phyloP scores from a whole-genome alignment of 768 basidiomycete species.

The Tricholoma matsutake region DNA sequence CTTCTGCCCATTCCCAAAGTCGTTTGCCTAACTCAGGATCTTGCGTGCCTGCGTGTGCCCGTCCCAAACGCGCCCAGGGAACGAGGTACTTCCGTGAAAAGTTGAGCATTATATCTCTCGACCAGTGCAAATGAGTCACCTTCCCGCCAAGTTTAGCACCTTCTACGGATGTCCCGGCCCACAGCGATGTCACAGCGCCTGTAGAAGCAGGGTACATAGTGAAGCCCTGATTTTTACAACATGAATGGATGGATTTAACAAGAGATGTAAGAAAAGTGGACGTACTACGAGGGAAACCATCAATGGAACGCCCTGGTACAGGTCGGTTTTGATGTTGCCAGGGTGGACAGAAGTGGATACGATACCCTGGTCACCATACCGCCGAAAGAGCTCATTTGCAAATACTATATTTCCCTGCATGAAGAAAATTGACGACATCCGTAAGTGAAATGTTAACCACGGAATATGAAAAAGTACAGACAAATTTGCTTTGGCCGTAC shows the following conservation, averaged over 20 bases:
- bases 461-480: slow-evolving; percentile 8
- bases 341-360: slow-evolving; percentile 44
- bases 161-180: slow-evolving; percentile 43
- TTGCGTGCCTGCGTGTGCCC: slow-evolving; percentile 16
- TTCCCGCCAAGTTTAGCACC: slow-evolving; percentile 43
- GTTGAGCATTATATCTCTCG: background rate
- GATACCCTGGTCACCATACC: slow-evolving; percentile 40
- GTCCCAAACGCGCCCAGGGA: slow-evolving; percentile 40
- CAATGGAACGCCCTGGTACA: slow-evolving; percentile 25
- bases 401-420: slow-evolving; percentile 39
- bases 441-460: background rate
- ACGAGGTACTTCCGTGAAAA: slow-evolving; percentile 32
- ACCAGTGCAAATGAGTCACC: slow-evolving; percentile 23
- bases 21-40: slow-evolving; percentile 31
- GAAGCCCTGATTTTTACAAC: background rate
- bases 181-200: slow-evolving; percentile 49
- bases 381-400: slow-evolving; percentile 36
- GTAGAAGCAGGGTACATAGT: slow-evolving; percentile 11
- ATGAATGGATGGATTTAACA: background rate
- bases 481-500: slow-evolving; percentile 35
- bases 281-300: slow-evolving; percentile 14
- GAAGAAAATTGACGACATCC: background rate
- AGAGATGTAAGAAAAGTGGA: background rate
- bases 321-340: slow-evolving; percentile 37
- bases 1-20: slow-evolving; percentile 43